These are phyloP conservation scores for Paramecium bursaria DNA, from an alignment of 73 alveolate species.

Conservation along the genomic window DNA sequence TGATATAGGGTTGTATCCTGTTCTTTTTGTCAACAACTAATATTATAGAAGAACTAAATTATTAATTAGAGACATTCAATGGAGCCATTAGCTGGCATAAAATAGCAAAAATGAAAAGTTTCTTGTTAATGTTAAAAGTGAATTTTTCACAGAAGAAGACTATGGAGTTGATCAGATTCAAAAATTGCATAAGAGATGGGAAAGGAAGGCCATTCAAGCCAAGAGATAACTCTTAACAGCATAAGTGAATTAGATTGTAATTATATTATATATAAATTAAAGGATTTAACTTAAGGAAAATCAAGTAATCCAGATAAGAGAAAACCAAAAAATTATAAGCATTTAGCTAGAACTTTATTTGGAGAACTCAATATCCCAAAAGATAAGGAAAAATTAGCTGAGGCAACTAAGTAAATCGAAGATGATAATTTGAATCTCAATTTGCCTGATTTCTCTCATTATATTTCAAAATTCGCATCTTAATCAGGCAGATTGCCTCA, in stretches of 20 bases:
- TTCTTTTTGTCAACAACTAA: slow-evolving; percentile 5
- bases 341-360: slow-evolving; percentile 39
- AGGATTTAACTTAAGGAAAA: slow-evolving; percentile 42
- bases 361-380: slow-evolving; percentile 29
- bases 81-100: background rate
- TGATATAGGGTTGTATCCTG: slow-evolving; percentile 22
- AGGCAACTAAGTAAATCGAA: slow-evolving; percentile 8
- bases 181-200: slow-evolving; percentile 63
- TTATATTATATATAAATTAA: no score
- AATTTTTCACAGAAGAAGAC: slow-evolving; percentile 66
- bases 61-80: background rate
- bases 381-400: slow-evolving; percentile 10
- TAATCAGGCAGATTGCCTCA: slow-evolving; percentile 50
- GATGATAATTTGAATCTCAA: background rate
- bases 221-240: slow-evolving; percentile 37
- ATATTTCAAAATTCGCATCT: slow-evolving; percentile 55
- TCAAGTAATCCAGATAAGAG: slow-evolving; percentile 56
- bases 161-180: slow-evolving; percentile 52
- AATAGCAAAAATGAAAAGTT: slow-evolving; percentile 1
- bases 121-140: slow-evolving; percentile 52
- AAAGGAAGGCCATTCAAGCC: slow-evolving; percentile 15
- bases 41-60: slow-evolving; percentile 8
- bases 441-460: slow-evolving; percentile 34
- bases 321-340: slow-evolving; percentile 21
- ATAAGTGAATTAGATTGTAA: no score